Evolutionary conservation across 768 basidiomycete genomes (phyloP).

Genomic region (Thelephora aurantiotincta): DNA sequence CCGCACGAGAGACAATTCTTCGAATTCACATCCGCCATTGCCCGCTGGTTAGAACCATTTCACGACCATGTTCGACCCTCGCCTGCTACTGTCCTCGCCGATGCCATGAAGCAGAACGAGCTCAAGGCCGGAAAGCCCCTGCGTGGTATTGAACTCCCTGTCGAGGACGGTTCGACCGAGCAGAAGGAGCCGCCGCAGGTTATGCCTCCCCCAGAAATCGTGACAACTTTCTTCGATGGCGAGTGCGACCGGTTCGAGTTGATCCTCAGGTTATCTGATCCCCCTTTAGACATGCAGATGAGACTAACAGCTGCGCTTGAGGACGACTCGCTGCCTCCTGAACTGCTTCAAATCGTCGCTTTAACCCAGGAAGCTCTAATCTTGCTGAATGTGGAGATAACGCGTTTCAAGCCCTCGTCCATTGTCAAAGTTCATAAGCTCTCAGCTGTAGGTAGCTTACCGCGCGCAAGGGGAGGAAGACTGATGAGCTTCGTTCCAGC

Average conservation of each 20-base stretch:
- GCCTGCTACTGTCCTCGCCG: conserved; percentile 54
- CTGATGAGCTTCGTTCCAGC: conserved; percentile 22
- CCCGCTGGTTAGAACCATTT: conserved; percentile 67
- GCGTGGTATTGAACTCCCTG: conserved; percentile 41
- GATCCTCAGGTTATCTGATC: background rate
- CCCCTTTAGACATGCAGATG: conserved; percentile 32
- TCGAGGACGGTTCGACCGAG: conserved; percentile 36
- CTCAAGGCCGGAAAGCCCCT: conserved; percentile 55
- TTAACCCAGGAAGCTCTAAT: conserved; percentile 72
- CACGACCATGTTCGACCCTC: conserved; percentile 64
- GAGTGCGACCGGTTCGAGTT: conserved; percentile 6
- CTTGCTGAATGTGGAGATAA: conserved; percentile 51
- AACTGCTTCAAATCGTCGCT: conserved; percentile 58
- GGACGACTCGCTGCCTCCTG: conserved; percentile 27
- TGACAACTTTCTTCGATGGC: conserved; percentile 54
- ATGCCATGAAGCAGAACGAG: conserved; percentile 60
- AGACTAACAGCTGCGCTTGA: conserved; percentile 34
- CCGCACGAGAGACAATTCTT: conserved; percentile 42
- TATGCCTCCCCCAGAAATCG: conserved; percentile 40
- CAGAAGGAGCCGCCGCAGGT: conserved; percentile 41
- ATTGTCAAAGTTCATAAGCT: conserved; percentile 64
- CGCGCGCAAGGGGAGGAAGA: background rate
- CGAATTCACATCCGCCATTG: conserved; percentile 45
- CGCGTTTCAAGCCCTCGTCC: conserved; percentile 59
- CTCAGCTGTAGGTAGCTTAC: conserved; percentile 36